A percentile compares a stretch with the other conserved stretches of the same genome.
These are phyloP conservation scores for Glebionis coronaria DNA, from an alignment of 129 eudicot genomes.

Conservation along the genomic window DNA sequence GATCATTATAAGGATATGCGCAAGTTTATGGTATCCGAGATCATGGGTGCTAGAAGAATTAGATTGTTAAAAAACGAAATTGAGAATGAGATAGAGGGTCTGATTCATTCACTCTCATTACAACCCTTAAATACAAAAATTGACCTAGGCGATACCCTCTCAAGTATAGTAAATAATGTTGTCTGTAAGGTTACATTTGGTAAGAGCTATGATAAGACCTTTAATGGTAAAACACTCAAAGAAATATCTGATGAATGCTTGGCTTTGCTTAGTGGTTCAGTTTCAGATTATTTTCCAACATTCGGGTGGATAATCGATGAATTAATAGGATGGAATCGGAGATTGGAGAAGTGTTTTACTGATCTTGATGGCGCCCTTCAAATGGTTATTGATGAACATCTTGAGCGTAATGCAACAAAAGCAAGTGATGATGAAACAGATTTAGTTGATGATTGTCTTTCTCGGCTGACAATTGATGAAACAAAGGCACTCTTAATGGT, in stretches of 20 bases:
- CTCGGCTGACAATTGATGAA: neutral
- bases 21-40: neutral
- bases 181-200: neutral
- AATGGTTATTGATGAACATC: constrained; percentile 1
- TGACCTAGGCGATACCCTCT: neutral
- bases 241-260: neutral
- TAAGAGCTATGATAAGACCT: neutral
- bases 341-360: neutral
- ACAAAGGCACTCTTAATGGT: neutral
- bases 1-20: neutral
- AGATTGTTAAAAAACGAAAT: neutral
- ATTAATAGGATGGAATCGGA: neutral
- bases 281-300: neutral
- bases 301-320: constrained; percentile 10
- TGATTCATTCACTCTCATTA: neutral
- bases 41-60: neutral
- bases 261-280: neutral
- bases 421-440: constrained; percentile 6
- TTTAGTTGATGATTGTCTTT: neutral
- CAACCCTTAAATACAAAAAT: neutral
- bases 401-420: neutral
- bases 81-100: neutral
- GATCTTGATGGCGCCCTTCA: neutral
- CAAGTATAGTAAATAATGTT: neutral
- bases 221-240: neutral